Evolutionary conservation across 2,329 filamentous ascomycete genomes (phyloP).

Genomic region (Herpotrichia juniperi): DNA sequence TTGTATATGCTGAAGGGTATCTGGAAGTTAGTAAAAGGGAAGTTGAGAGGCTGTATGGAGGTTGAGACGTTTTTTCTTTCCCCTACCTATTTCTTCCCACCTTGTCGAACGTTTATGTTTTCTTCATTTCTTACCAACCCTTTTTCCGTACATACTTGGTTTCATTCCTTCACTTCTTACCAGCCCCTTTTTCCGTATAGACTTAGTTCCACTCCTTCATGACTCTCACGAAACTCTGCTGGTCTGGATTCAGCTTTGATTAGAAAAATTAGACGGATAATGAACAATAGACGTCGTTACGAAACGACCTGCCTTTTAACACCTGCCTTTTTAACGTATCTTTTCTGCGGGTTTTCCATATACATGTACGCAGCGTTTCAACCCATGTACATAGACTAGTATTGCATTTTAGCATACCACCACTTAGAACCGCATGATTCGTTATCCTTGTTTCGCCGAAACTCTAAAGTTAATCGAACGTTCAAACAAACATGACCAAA

Average conservation of each 20-base stretch:
- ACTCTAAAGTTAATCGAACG: too few species aligned
- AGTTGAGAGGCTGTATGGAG: constrained; percentile 6
- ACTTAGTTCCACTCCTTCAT: background rate
- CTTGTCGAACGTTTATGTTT: background rate
- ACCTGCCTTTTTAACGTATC: too few species aligned
- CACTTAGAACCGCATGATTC: too few species aligned
- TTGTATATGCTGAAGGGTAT: constrained; percentile 27
- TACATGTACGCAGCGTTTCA: too few species aligned
- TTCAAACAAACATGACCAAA: too few species aligned
- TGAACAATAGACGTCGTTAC: background rate
- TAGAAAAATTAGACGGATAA: background rate
- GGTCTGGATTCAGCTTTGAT: background rate
- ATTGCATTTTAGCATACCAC: too few species aligned
- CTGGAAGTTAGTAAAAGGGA: constrained; percentile 5
- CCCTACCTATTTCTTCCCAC: background rate
- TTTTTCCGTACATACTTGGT: background rate
- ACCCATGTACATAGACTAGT: too few species aligned
- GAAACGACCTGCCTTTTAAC: too few species aligned
- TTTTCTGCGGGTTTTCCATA: too few species aligned
- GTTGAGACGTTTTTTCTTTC: background rate
- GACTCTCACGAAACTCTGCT: background rate
- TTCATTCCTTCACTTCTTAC: background rate
- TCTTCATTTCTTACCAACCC: too few species aligned
- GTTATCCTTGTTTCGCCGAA: too few species aligned
- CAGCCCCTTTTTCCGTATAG: too few species aligned